A percentile compares a stretch with the other conserved stretches of the same genome.
phyloP scores from a whole-genome alignment of 108 stramenopile genomes.

The Licmophora abbreviata region DNA sequence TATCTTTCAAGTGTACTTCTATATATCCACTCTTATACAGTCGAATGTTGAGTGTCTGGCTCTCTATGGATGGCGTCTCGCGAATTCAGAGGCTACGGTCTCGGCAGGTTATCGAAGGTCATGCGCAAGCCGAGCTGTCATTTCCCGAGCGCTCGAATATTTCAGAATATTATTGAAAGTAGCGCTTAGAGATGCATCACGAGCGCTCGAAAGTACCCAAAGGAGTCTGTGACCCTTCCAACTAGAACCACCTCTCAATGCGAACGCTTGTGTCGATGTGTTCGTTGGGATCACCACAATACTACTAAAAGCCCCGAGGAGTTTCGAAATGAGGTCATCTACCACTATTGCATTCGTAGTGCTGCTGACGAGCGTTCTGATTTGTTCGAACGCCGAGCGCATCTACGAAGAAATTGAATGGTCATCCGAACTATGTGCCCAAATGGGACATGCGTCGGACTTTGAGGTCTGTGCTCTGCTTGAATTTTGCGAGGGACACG shows the following conservation, averaged over 20 bases:
- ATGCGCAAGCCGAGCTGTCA: too few relatives aligned
- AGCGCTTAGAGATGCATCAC: too few relatives aligned
- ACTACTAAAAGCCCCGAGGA: background rate
- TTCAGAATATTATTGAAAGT: too few relatives aligned
- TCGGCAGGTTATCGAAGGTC: too few relatives aligned
- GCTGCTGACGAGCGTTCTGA: background rate
- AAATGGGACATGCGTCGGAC: background rate
- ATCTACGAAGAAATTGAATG: slow-evolving; percentile 1
- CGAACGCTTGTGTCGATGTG: too few relatives aligned
- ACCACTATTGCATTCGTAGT: background rate
- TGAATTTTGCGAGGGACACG: slow-evolving; percentile 2
- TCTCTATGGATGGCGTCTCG: too few relatives aligned
- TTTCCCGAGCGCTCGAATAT: too few relatives aligned
- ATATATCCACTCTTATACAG: slow-evolving; percentile 84
- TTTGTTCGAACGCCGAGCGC: background rate
- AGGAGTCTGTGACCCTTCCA: too few relatives aligned
- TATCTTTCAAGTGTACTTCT: slow-evolving; percentile 27
- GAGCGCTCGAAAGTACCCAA: too few relatives aligned
- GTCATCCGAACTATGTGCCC: background rate
- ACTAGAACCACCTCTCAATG: too few relatives aligned
- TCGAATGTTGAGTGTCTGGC: slow-evolving; percentile 50
- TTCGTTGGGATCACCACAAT: too few relatives aligned
- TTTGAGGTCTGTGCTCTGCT: background rate
- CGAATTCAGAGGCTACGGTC: too few relatives aligned
- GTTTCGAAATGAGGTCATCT: background rate